These are phyloP conservation scores for Fraxinus sp. DNA, from an alignment of 305 asterid genomes.

Conservation along the genomic window DNA sequence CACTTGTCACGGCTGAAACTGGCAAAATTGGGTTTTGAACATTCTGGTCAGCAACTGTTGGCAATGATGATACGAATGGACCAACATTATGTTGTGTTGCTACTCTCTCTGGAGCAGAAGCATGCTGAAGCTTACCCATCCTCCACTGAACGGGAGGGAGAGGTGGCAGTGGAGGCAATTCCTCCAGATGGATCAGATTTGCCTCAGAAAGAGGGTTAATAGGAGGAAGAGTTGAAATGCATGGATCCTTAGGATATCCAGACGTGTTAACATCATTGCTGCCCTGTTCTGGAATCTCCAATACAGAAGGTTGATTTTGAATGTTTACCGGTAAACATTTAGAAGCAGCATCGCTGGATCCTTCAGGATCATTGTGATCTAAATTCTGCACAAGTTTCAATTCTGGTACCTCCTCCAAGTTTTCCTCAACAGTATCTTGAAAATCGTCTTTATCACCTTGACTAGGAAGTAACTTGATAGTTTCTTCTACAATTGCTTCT, in stretches of 20 bases:
- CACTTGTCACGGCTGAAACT: conserved; percentile 10
- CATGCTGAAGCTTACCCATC: conserved; percentile 59
- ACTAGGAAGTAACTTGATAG: conserved; percentile 23
- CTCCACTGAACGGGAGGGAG: conserved; percentile 98
- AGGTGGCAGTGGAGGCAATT: conserved; percentile 92
- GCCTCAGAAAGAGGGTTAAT: conserved; percentile 34
- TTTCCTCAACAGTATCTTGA: conserved; percentile 29
- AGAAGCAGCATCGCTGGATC: conserved; percentile 21
- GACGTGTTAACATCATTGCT: conserved; percentile 25
- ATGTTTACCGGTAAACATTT: conserved; percentile 23
- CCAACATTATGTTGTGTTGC: conserved; percentile 17
- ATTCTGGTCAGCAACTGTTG: conserved; percentile 26
- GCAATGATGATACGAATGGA: conserved; percentile 15
- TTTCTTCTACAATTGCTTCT: conserved; percentile 27
- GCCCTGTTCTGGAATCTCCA: conserved; percentile 34
- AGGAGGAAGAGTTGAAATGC: conserved; percentile 36
- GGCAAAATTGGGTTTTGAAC: conserved; percentile 27
- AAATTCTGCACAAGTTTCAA: conserved; percentile 26
- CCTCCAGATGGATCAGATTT: conserved; percentile 44
- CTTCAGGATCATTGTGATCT: conserved; percentile 36
- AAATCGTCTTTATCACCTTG: conserved; percentile 28
- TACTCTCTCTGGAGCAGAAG: conserved; percentile 38
- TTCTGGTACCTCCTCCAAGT: conserved; percentile 33
- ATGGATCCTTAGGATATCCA: conserved; percentile 31
- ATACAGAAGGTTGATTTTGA: conserved; percentile 31